These are phyloP conservation scores for Nemania serpens DNA, from an alignment of 2,329 filamentous ascomycete species.

Conservation along the genomic window DNA sequence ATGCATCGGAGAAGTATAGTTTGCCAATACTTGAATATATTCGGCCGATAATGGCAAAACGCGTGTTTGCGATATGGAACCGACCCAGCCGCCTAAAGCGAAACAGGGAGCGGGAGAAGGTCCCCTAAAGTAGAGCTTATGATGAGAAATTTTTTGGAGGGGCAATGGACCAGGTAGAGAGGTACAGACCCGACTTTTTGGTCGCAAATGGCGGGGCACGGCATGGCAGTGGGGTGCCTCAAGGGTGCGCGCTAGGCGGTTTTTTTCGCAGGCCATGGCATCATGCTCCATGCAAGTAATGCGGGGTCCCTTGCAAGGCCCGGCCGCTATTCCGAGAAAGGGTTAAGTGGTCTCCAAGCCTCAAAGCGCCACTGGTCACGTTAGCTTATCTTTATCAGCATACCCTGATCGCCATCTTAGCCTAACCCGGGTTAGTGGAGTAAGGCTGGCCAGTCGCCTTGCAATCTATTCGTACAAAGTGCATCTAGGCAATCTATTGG, in stretches of 20 bases:
- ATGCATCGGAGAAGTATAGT: too few relatives aligned
- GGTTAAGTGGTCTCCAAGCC: background rate
- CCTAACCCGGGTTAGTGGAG: too few relatives aligned
- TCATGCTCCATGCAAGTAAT: conserved; percentile 18
- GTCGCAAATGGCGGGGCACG: conserved; percentile 15
- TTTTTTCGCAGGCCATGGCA: conserved; percentile 3
- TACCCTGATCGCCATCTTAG: background rate
- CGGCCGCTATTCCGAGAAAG: background rate
- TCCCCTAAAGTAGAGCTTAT: background rate
- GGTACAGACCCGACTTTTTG: background rate
- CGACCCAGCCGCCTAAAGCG: conserved; percentile 9
- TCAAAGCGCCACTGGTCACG: background rate
- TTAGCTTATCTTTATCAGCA: background rate
- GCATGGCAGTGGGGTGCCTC: background rate
- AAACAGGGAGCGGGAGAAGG: background rate
- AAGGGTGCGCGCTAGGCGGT: background rate
- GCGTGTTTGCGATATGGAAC: background rate
- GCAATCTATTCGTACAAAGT: too few relatives aligned
- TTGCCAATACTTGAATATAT: too few relatives aligned
- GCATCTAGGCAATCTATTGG: too few relatives aligned
- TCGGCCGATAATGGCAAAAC: too few relatives aligned
- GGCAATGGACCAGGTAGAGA: background rate
- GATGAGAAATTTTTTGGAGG: conserved; percentile 19
- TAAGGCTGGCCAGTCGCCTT: background rate
- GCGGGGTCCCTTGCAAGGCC: conserved; percentile 18